Percentiles rank a stretch among this genome's conserved stretches.
phyloP scores from a whole-genome alignment of 75 land plant genomes.

The Pinus tabuliformis region DNA sequence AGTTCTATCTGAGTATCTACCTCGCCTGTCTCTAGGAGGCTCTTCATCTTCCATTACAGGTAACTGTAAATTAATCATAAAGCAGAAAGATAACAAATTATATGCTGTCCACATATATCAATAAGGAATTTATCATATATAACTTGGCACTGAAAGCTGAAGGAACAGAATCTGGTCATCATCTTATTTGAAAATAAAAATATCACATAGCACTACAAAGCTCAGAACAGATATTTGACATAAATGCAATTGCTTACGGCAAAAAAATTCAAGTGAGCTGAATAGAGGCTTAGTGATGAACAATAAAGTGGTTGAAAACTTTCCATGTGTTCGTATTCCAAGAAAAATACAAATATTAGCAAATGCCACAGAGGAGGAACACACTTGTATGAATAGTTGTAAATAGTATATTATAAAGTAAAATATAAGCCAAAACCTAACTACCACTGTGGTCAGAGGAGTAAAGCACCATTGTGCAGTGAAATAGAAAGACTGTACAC shows the following conservation, averaged over 20 bases:
- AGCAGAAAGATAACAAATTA: background rate
- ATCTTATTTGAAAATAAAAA: background rate
- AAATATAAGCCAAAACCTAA: background rate
- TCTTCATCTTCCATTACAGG: constrained; percentile 61
- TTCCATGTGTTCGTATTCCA: too few species aligned
- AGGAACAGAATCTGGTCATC: background rate
- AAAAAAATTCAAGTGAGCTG: too few species aligned
- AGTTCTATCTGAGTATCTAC: constrained; percentile 41
- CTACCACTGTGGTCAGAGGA: background rate
- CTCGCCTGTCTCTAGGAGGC: constrained; percentile 45
- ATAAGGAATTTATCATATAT: background rate
- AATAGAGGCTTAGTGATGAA: too few species aligned
- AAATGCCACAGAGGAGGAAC: background rate
- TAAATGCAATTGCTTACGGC: background rate
- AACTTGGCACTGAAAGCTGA: background rate
- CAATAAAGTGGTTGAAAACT: too few species aligned
- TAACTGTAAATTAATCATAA: constrained; percentile 32
- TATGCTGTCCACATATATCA: background rate
- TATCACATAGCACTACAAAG: background rate
- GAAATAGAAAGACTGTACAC: background rate
- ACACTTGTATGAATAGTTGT: background rate
- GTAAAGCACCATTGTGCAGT: background rate
- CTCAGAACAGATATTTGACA: background rate
- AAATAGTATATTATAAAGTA: background rate
- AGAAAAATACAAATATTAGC: too few species aligned